Evolutionary conservation across 2,329 filamentous ascomycete genomes (phyloP).

Genomic region (Diplodia sapinea): DNA sequence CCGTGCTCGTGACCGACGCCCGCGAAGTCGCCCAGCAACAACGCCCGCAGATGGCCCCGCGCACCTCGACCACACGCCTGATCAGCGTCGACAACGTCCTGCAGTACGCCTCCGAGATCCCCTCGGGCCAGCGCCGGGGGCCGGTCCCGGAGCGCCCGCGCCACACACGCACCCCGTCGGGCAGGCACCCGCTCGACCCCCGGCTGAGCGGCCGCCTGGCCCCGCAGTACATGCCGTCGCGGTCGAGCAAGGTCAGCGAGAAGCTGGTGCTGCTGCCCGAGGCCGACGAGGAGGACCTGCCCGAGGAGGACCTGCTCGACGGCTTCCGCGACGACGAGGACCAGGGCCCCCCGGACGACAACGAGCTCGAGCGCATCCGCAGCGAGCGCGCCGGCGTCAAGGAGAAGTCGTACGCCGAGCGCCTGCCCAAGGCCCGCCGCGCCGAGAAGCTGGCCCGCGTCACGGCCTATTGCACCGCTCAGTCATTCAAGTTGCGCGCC

Average conservation of each 20-base stretch:
- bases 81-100: conserved; percentile 94
- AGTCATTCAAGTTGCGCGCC: conserved; percentile 86
- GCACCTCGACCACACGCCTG: conserved; percentile 64
- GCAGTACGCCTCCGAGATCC: conserved; percentile 91
- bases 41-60: conserved; percentile 44
- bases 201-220: conserved; percentile 63
- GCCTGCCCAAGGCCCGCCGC: conserved; percentile 84
- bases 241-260: conserved; percentile 93
- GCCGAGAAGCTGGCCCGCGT: conserved; percentile 87
- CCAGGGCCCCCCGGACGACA: conserved; percentile 68
- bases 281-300: conserved; percentile 58
- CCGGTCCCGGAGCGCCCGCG: conserved; percentile 60
- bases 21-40: conserved; percentile 51
- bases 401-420: conserved; percentile 91
- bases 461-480: conserved; percentile 95
- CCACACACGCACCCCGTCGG: conserved; percentile 56
- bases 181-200: conserved; percentile 59
- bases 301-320: conserved; percentile 58
- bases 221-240: conserved; percentile 72
- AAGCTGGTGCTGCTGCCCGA: conserved; percentile 96
- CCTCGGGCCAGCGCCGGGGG: conserved; percentile 85
- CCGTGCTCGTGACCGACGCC: conserved; percentile 66
- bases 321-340: conserved; percentile 65
- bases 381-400: conserved; percentile 67
- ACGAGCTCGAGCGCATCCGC: conserved; percentile 68